A percentile compares a stretch with the other conserved stretches of the same genome.
Conservation (phyloP, 2,329 filamentous ascomycete genomes). For the Dactylellina cionopaga region DNA sequence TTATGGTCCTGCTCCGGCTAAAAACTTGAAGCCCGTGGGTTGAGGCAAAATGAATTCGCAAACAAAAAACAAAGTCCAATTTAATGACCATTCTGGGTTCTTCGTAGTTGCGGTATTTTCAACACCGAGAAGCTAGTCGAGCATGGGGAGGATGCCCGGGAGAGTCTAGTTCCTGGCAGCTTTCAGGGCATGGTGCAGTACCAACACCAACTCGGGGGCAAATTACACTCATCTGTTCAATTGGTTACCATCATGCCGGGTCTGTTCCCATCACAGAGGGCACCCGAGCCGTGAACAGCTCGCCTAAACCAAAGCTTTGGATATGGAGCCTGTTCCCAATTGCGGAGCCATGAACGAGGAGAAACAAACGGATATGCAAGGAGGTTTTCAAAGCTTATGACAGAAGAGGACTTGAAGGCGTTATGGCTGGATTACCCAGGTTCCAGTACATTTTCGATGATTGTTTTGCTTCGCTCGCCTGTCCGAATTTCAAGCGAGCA, state of each 20-base stretch:
- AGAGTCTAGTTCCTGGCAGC: constrained; percentile 10
- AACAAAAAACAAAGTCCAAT: not conserved
- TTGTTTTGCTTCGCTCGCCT: no score
- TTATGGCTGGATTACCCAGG: not conserved
- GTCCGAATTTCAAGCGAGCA: no score
- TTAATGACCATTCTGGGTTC: no score
- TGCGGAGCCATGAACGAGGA: constrained; percentile 31
- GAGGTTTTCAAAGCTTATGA: constrained; percentile 17
- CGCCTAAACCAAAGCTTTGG: constrained; percentile 49
- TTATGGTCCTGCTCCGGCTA: constrained; percentile 36
- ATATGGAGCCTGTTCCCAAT: constrained; percentile 40
- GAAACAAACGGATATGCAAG: constrained; percentile 35
- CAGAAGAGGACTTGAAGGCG: constrained; percentile 7
- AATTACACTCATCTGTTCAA: constrained; percentile 34
- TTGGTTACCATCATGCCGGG: constrained; percentile 50
- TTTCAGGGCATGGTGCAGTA: not conserved
- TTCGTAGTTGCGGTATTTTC: constrained; percentile 48
- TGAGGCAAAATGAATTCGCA: constrained; percentile 1
- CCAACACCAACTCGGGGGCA: constrained; percentile 17
- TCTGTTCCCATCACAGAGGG: constrained; percentile 41
- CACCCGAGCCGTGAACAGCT: constrained; percentile 50
- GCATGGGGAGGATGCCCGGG: not conserved
- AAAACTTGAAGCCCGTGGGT: constrained; percentile 24
- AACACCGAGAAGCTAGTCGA: not conserved
- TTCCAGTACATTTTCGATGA: no score